phyloP scores from a whole-genome alignment of 345 rosid species.

The Sisymbrium altissimum region DNA sequence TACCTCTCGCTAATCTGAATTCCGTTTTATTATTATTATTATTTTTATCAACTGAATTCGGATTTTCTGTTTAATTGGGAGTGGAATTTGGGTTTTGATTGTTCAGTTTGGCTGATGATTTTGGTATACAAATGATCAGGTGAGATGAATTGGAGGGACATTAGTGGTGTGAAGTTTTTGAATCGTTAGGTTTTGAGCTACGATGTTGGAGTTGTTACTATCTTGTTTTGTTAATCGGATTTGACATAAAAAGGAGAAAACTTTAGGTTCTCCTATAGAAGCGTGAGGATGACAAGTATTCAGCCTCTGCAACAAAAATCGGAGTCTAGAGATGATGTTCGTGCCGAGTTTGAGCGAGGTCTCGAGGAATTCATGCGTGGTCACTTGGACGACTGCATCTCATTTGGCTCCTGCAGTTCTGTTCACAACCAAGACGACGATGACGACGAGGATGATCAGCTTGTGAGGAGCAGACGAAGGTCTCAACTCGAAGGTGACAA shows the following conservation, averaged over 20 bases:
- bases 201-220: not conserved
- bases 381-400: conserved; percentile 65
- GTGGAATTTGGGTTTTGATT: not conserved
- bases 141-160: conserved; percentile 25
- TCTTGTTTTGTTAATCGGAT: not conserved
- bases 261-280: conserved; percentile 23
- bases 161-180: conserved; percentile 7
- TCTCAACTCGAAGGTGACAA: conserved; percentile 86
- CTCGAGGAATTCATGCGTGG: conserved; percentile 69
- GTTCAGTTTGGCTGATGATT: conserved; percentile 7
- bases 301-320: conserved; percentile 73
- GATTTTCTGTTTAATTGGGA: not conserved
- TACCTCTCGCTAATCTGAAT: conserved; percentile 27
- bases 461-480: conserved; percentile 78
- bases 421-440: conserved; percentile 61
- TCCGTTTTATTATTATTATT: not conserved
- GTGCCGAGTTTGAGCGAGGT: conserved; percentile 63
- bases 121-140: conserved; percentile 29
- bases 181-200: not conserved
- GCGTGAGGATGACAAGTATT: conserved; percentile 70
- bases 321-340: conserved; percentile 57
- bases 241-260: not conserved
- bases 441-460: conserved; percentile 75
- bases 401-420: conserved; percentile 85
- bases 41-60: not conserved